Evolutionary conservation across 2,329 filamentous ascomycete genomes (phyloP).

Genomic region (Trichoderma koningii): DNA sequence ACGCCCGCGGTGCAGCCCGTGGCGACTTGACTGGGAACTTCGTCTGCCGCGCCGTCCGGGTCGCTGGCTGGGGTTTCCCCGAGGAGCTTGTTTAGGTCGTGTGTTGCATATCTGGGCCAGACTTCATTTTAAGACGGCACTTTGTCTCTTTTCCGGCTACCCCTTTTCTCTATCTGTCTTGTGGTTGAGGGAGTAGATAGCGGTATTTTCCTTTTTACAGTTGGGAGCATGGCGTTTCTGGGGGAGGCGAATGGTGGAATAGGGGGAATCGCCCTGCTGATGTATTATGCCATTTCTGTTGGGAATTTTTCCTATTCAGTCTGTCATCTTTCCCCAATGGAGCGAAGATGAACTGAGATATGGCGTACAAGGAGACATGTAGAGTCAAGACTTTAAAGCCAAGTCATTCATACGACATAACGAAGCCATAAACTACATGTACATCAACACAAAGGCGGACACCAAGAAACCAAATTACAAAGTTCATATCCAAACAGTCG

Average conservation of each 20-base stretch:
- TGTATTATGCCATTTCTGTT: background rate
- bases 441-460: too few species aligned
- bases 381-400: background rate
- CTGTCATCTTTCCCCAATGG: too few species aligned
- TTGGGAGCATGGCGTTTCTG: conserved; percentile 7
- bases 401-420: too few species aligned
- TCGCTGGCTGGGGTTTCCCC: background rate
- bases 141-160: too few species aligned
- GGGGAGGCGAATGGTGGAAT: background rate
- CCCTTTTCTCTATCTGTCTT: background rate
- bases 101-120: background rate
- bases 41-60: too few species aligned
- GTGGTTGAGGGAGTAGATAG: background rate
- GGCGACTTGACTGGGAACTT: conserved; percentile 27
- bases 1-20: conserved; percentile 10
- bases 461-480: too few species aligned
- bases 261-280: background rate
- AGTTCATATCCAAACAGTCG: too few species aligned
- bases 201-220: too few species aligned
- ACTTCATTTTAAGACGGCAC: conserved; percentile 1
- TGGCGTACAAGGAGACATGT: background rate
- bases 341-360: background rate
- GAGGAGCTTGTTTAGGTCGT: background rate
- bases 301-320: background rate
- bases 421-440: too few species aligned